Evolutionary conservation across 2,329 filamentous ascomycete species (phyloP).

Genomic region (Clarireedia monteithiana): DNA sequence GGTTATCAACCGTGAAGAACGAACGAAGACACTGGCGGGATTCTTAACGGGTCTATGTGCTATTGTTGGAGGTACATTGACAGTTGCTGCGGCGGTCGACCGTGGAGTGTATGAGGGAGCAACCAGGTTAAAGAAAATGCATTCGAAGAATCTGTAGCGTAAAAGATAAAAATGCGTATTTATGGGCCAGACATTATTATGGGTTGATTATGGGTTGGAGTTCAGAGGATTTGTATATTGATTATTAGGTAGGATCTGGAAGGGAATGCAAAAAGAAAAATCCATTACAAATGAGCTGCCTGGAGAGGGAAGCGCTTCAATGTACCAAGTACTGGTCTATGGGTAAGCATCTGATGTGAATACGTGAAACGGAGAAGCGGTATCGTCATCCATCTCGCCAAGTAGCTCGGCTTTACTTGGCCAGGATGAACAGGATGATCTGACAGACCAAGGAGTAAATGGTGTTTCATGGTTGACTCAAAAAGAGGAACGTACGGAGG

Average conservation of each 20-base stretch:
- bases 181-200: too few relatives aligned
- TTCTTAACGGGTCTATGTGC: conserved; percentile 94
- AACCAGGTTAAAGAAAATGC: conserved; percentile 80
- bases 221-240: conserved; percentile 11
- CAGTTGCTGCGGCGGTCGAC: conserved; percentile 89
- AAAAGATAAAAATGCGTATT: too few relatives aligned
- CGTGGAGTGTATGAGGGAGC: conserved; percentile 85
- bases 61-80: conserved; percentile 88
- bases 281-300: neutral
- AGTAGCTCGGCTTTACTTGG: too few relatives aligned
- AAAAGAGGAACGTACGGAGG: too few relatives aligned
- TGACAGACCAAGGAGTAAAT: too few relatives aligned
- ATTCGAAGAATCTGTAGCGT: conserved; percentile 48
- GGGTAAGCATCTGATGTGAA: too few relatives aligned
- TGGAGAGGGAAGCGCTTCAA: too few relatives aligned
- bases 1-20: conserved; percentile 91
- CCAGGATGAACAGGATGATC: too few relatives aligned
- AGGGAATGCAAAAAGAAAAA: neutral
- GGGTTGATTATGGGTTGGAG: neutral
- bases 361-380: too few relatives aligned
- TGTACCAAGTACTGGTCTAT: too few relatives aligned
- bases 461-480: too few relatives aligned
- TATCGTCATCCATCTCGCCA: too few relatives aligned
- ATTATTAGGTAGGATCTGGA: conserved; percentile 1
- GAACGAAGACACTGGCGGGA: conserved; percentile 79